Base-by-base conservation (phyloP, 2,329 filamentous ascomycete genomes). In the Epichloe coenophiala region DNA sequence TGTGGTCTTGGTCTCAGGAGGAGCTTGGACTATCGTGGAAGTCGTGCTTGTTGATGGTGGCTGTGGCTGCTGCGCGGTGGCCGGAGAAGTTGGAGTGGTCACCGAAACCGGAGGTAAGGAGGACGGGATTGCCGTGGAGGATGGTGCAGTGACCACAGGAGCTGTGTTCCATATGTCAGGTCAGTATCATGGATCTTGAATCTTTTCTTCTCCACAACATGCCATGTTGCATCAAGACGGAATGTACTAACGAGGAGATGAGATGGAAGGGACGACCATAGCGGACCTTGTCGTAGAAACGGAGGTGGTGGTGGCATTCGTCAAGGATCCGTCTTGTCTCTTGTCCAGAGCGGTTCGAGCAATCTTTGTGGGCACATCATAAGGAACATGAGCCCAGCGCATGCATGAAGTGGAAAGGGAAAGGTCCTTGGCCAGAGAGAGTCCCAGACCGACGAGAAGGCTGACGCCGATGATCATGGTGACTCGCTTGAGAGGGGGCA, bases 371-470 rank as follows among this genome's bases (percentile, higher is more conserved):
- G 50, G 43, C 9, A 37, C n/a, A 37, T 49, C 23, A 5, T 43
- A 19, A 19, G 11, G 37, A 15, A 43, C 35, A 44, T 45, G 38
- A 27, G 27, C 15, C 52, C 52, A 53, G 27, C 38, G 35, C 33
- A 45, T 36, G 42, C 46, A 47, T 5, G 41, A 48, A 11, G 21
- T n/a, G 7, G 43, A n/a, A 46, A 51, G 21, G 13, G 46, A 40
- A 3, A 45, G 13, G 38, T 49, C 23, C 38, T 42, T 37, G 37
- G 48, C 49, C 36, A 51, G 35, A 19, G 52, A 58, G 12, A 62
- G 55, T 27, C 58, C 59, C 39, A 62, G 51, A 44, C 60, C 58
- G 13, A 62, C 53, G 49, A 63, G 53, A 49, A 61, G 56, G 50
- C 59, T 58, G 17, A 61, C 53, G 40, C 57, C 52, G 45, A 63